phyloP scores from a whole-genome alignment of 176 grass and related monocot species.

The Tuctoria greenei region DNA sequence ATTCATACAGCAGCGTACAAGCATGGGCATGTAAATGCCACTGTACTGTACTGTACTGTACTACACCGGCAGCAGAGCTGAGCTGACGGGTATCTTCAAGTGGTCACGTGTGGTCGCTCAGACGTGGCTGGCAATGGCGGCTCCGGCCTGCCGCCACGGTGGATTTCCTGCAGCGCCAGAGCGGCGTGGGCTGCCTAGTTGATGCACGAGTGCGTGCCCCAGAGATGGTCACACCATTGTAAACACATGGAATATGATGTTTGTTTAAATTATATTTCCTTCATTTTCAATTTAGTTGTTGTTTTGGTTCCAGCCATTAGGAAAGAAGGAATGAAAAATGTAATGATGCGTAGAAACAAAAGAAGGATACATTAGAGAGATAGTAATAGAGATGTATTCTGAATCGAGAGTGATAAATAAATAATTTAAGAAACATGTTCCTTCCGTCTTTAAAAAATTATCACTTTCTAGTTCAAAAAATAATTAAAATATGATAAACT shows the following conservation, averaged over 20 bases:
- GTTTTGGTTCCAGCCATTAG: too few species aligned
- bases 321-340: too few species aligned
- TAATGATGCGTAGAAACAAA: too few species aligned
- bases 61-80: not conserved
- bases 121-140: not conserved
- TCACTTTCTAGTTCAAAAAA: too few species aligned
- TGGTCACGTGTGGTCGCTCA: conserved; percentile 16
- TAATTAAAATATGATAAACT: too few species aligned
- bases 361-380: too few species aligned
- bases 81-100: not conserved
- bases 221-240: not conserved
- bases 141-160: not conserved
- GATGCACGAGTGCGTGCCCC: not conserved
- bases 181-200: not conserved
- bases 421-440: too few species aligned
- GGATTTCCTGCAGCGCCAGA: not conserved
- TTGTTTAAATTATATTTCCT: not conserved
- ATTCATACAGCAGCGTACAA: not conserved
- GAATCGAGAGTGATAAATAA: too few species aligned
- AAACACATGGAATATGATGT: not conserved
- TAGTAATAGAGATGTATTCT: too few species aligned
- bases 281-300: too few species aligned
- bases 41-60: not conserved
- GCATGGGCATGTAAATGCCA: not conserved
- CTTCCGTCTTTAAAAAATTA: too few species aligned